Percentiles rank a stretch among this genome's conserved stretches.
These are phyloP conservation scores for Candida tunisiensis DNA, from an alignment of 1,139 yeast genomes.

Conservation along the genomic window DNA sequence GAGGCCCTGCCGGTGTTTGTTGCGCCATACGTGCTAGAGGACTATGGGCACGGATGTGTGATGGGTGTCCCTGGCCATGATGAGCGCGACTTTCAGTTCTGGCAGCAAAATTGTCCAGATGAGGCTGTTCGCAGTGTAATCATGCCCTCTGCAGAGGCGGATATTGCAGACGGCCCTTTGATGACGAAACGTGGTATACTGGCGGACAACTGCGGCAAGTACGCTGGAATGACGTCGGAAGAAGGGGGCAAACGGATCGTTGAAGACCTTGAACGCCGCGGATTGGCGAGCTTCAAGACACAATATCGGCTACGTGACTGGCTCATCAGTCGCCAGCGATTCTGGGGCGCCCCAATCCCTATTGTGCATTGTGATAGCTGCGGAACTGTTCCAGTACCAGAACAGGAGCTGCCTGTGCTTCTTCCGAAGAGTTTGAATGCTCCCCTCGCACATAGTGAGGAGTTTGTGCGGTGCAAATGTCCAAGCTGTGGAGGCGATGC, in stretches of 20 bases:
- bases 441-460: slow-evolving; percentile 50
- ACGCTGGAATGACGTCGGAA: slow-evolving; percentile 29
- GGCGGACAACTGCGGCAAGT: slow-evolving; percentile 32
- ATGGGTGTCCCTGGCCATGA: slow-evolving; percentile 99
- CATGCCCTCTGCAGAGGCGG: slow-evolving; percentile 19
- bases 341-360: slow-evolving; percentile 99
- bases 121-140: slow-evolving; percentile 28
- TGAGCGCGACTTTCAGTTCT: slow-evolving; percentile 61
- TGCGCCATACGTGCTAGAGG: slow-evolving; percentile 77
- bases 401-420: slow-evolving; percentile 61
- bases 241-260: slow-evolving; percentile 39
- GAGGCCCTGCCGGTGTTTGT: slow-evolving; percentile 55
- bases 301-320: slow-evolving; percentile 73
- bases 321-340: slow-evolving; percentile 86
- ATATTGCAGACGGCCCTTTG: slow-evolving; percentile 24
- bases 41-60: slow-evolving; percentile 83
- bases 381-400: slow-evolving; percentile 88
- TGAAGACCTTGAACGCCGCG: slow-evolving; percentile 21
- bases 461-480: slow-evolving; percentile 60
- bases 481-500: slow-evolving; percentile 71
- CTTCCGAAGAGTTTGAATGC: slow-evolving; percentile 57
- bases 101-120: slow-evolving; percentile 44
- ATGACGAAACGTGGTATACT: slow-evolving; percentile 36
- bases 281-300: slow-evolving; percentile 30
- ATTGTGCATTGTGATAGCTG: slow-evolving; percentile 72